These are phyloP conservation scores for Apiospora hydei DNA, from an alignment of 2,329 filamentous ascomycete genomes.

Conservation along the genomic window DNA sequence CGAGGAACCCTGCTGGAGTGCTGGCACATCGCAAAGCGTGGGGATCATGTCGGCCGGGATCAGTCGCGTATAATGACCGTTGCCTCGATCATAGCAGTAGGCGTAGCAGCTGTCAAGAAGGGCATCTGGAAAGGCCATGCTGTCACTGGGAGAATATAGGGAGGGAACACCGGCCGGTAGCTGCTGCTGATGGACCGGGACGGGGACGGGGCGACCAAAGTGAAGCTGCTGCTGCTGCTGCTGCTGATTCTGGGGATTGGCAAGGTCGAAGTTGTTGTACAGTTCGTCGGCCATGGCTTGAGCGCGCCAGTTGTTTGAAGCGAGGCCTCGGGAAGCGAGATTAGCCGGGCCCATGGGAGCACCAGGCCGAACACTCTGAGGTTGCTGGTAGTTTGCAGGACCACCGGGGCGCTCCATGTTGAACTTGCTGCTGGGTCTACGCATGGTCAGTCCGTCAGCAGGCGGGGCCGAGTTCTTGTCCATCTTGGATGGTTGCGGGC, in stretches of 20 bases:
- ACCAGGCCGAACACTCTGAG: slow-evolving; percentile 30
- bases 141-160: not conserved
- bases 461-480: slow-evolving; percentile 40
- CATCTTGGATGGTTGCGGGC: slow-evolving; percentile 34
- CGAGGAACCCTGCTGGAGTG: slow-evolving; percentile 45
- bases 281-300: slow-evolving; percentile 29
- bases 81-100: slow-evolving; percentile 61
- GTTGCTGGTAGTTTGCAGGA: slow-evolving; percentile 30
- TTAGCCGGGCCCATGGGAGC: slow-evolving; percentile 26
- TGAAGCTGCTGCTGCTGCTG: slow-evolving; percentile 17
- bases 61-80: slow-evolving; percentile 61
- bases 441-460: slow-evolving; percentile 33
- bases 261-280: slow-evolving; percentile 11
- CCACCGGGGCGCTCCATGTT: slow-evolving; percentile 32
- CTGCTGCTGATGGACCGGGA: not conserved
- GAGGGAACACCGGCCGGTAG: not conserved
- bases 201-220: not conserved
- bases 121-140: slow-evolving; percentile 31
- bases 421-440: slow-evolving; percentile 35
- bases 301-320: slow-evolving; percentile 42
- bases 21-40: slow-evolving; percentile 53
- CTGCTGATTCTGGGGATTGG: not conserved
- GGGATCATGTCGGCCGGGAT: slow-evolving; percentile 62
- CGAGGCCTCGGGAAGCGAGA: slow-evolving; percentile 33
- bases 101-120: slow-evolving; percentile 46